Conservation (phyloP, 2,329 filamentous ascomycete species). For the Metarhizium album region DNA sequence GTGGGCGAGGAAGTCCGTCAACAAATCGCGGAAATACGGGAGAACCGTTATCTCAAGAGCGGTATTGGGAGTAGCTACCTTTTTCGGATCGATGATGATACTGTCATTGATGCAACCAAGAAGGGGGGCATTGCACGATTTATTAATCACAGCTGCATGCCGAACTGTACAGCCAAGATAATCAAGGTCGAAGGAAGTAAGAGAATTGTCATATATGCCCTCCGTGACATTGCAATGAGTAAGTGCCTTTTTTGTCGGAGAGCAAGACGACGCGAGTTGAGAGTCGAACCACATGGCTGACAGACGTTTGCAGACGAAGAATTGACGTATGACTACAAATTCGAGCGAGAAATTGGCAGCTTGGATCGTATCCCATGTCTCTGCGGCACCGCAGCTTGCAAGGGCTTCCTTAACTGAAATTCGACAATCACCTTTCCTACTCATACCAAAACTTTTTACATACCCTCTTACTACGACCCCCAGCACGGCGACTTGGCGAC, state of each 20-base stretch:
- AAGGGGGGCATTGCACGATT: constrained; percentile 96
- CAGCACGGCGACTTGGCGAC: background rate
- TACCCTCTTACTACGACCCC: background rate
- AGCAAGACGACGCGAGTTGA: background rate
- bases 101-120: constrained; percentile 96
- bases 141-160: constrained; percentile 97
- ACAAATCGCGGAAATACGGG: constrained; percentile 92
- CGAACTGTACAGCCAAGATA: constrained; percentile 98
- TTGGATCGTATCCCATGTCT: constrained; percentile 94
- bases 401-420: constrained; percentile 90
- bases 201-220: constrained; percentile 95
- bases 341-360: constrained; percentile 92
- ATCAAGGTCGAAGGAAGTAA: constrained; percentile 98
- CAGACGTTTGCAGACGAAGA: constrained; percentile 65
- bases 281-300: constrained; percentile 10
- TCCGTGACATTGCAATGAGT: constrained; percentile 93
- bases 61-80: constrained; percentile 96
- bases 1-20: constrained; percentile 96
- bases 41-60: constrained; percentile 85
- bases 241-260: constrained; percentile 32
- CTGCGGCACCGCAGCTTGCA: constrained; percentile 90
- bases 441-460: background rate
- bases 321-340: constrained; percentile 99
- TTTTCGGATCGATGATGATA: constrained; percentile 96
- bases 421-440: background rate